Base-by-base conservation (phyloP, 140 eudicot genomes). In the Bidens hawaiensis region DNA sequence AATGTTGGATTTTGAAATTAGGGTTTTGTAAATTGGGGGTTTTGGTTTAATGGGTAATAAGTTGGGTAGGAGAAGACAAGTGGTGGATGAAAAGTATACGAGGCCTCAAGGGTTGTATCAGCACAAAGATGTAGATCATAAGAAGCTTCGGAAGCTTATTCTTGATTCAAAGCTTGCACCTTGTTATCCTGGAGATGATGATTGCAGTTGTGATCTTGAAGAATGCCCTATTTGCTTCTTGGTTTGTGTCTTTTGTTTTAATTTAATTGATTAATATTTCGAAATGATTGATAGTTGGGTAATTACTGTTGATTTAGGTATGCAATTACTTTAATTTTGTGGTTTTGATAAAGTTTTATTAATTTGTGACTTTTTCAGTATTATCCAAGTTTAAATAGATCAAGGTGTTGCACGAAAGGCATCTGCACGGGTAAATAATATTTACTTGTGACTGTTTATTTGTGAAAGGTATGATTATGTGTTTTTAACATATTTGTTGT, bases 341-440 rank as follows among this genome's bases (percentile, higher is more conserved):
- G 42, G 9, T 18, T 56, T 28, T 64, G 49, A 13, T 36, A 8
- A n/a, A 36, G 14, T 36, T 36, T 36, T 3, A 6, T 3, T 30
- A 9, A 4, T 30, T 6, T 30, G 36, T 4, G 8, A 30, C 36
- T 30, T 36, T 73, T 71, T 38, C 93, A 94, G 99, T 85, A 76
- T 68, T 94, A 94, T 74, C 99, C 99, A 27, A 94, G 97, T 67
- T 88, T 94, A 43, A 94, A 94, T 73, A 85, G 97, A 62, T 94
- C 99, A 33, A 81, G 97, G 77, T 94, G 97, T 79, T 88, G 99
- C 85, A 76, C 73, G 15, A 94, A 94, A 81, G 96, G 99, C 83
- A 94, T 94, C 71, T 94, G 97, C 68, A 94, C 99, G 0, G 95
- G 97, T 94, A 85, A 28, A 14, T 50, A 36, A 31, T n/a, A n/a